Base-by-base conservation (phyloP, 1,284 basidiomycete species). In the Earliella scabrosa region DNA sequence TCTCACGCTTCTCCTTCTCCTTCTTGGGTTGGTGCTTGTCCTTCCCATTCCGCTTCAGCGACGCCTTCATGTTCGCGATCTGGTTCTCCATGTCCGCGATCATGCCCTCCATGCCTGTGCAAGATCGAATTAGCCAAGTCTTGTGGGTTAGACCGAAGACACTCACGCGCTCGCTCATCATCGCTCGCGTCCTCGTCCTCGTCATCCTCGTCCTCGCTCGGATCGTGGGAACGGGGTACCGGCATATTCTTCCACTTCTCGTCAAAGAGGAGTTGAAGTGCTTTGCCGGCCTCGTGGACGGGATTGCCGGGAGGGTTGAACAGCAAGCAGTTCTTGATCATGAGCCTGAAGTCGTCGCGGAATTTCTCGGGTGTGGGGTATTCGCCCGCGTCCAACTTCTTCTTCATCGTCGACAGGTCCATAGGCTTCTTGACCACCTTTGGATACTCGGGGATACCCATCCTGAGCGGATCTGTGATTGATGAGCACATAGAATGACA, bases 371-470 rank as follows among this genome's bases (percentile, higher is more conserved):
- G 87, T 26, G 82, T 87, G 4, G 83, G 67, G 71, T 98, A 99
- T 60, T 88, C 84, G 57, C 83, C 79, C 31, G 79, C 78, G 43
- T 93, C 88, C 45, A 99, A 80, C 73, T 95, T 96, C 71, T 78
- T 83, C 65, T 86, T 85, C 80, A 98, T 95, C 7, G 92, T 93
- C n/a, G 84, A 81, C 54, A 98, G 69, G 72, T 98, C 95, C 88
- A 99, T 98, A 2, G 97, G 97, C 66, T 88, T 88, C 80, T 96
- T 97, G 73, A 99, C 82, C 59, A 95, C 77, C 74, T 88, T 91
- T 9, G 87, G 86, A 72, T 98, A 99, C 27, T 84, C 80, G 0
- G 96, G 96, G 45, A 98, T 85, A 31, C 90, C 86, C 67, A 96
- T 82, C 64, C 85, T 87, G 49, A 89, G 76, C 73, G 86, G 85